These are phyloP conservation scores for Amphichorda felina DNA, from an alignment of 2,329 filamentous ascomycete species.

Conservation along the genomic window DNA sequence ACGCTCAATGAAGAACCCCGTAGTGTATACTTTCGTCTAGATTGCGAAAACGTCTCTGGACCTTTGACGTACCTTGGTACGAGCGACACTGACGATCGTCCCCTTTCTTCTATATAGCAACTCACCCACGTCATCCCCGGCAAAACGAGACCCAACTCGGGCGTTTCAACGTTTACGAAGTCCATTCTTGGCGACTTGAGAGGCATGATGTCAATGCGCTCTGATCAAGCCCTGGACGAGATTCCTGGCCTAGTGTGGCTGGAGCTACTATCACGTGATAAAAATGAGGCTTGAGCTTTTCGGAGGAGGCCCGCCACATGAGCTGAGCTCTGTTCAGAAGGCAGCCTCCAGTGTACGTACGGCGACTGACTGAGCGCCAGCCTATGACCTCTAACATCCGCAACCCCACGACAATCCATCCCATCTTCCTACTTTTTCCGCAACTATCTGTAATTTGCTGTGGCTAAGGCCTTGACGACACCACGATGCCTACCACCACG, in stretches of 20 bases:
- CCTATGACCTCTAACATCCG: background rate
- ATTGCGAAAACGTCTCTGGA: too few relatives aligned
- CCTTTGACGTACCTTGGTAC: too few relatives aligned
- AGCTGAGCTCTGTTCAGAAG: constrained; percentile 1
- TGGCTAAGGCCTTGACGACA: background rate
- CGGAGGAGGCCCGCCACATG: background rate
- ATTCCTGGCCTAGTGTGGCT: background rate
- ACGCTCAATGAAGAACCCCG: too few relatives aligned
- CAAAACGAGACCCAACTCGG: too few relatives aligned
- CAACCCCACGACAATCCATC: background rate
- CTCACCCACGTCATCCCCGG: too few relatives aligned
- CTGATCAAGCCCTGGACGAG: too few relatives aligned
- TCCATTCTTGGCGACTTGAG: too few relatives aligned
- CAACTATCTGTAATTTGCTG: background rate
- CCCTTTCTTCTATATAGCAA: too few relatives aligned
- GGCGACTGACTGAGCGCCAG: constrained; percentile 2
- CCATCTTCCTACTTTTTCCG: background rate
- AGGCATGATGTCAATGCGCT: too few relatives aligned
- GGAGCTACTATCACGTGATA: constrained; percentile 1
- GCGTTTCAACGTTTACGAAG: too few relatives aligned
- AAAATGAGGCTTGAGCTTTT: constrained; percentile 2
- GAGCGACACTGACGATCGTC: too few relatives aligned
- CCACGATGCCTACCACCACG: constrained; percentile 86
- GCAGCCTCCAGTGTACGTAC: constrained; percentile 13
- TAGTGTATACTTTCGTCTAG: too few relatives aligned